Conservation (phyloP, 2,329 filamentous ascomycete species). For the Calonectria henricotiae region DNA sequence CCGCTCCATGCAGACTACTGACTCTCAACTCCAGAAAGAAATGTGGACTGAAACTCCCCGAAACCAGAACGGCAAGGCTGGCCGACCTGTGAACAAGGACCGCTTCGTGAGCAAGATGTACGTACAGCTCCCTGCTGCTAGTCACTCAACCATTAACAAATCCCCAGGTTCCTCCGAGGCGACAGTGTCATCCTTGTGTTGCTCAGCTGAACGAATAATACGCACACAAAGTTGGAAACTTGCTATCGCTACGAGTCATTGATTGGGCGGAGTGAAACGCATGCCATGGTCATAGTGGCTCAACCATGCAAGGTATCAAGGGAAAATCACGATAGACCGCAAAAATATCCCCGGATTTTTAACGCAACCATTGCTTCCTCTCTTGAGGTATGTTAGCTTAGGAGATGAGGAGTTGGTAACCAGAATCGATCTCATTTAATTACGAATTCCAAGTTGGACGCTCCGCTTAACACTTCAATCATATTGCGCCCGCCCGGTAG, state of each 20-base stretch:
- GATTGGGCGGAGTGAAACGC: conserved; percentile 10
- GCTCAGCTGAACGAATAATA: conserved; percentile 23
- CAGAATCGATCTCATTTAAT: conserved; percentile 36
- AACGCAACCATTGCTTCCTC: conserved; percentile 29
- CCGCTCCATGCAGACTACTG: conserved; percentile 12
- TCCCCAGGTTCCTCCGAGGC: conserved; percentile 32
- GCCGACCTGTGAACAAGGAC: conserved; percentile 35
- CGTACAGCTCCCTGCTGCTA: not conserved
- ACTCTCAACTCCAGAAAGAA: conserved; percentile 27
- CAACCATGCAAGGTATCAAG: conserved; percentile 14
- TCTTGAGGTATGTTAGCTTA: conserved; percentile 36
- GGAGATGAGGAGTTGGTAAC: conserved; percentile 28
- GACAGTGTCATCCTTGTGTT: conserved; percentile 36
- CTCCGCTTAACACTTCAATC: not conserved
- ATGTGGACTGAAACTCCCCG: conserved; percentile 37
- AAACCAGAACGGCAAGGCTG: conserved; percentile 31
- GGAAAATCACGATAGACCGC: conserved; percentile 21
- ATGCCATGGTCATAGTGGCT: conserved; percentile 1
- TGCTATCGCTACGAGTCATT: not conserved
- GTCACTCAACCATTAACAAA: not conserved
- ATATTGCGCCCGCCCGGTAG: not conserved
- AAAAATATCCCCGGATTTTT: conserved; percentile 24
- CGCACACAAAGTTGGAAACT: not conserved
- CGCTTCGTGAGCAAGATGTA: conserved; percentile 38
- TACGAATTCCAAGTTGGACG: conserved; percentile 20